Percentiles rank a stretch among this genome's conserved stretches.
Evolutionary conservation across 2,329 filamentous ascomycete species (phyloP).

Genomic region (Exophiala sp.): DNA sequence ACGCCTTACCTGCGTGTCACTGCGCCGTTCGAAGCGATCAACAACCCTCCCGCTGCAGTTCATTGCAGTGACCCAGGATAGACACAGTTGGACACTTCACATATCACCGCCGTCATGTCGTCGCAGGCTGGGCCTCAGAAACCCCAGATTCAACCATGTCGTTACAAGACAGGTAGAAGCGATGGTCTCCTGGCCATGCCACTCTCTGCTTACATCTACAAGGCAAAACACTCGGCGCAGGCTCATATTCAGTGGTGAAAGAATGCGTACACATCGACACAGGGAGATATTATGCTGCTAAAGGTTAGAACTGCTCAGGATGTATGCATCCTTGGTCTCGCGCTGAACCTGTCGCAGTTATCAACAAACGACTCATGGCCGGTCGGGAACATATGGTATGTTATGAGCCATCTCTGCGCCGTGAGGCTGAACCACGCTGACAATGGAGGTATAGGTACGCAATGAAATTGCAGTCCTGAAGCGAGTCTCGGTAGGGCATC

Average conservation of each 20-base stretch:
- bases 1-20: too few relatives aligned
- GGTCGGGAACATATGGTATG: slow-evolving; percentile 93
- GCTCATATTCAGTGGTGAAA: slow-evolving; percentile 97
- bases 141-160: slow-evolving; percentile 81
- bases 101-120: slow-evolving; percentile 6
- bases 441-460: slow-evolving; percentile 58
- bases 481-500: slow-evolving; percentile 97
- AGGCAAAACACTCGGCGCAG: slow-evolving; percentile 87
- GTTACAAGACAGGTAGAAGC: slow-evolving; percentile 74
- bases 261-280: slow-evolving; percentile 99
- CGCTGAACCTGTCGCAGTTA: slow-evolving; percentile 50
- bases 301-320: slow-evolving; percentile 38
- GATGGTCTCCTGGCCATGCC: not conserved
- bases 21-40: too few relatives aligned
- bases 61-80: too few relatives aligned
- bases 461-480: slow-evolving; percentile 98
- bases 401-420: not conserved
- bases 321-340: not conserved
- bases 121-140: slow-evolving; percentile 20
- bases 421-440: slow-evolving; percentile 4
- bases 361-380: slow-evolving; percentile 97
- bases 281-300: slow-evolving; percentile 94
- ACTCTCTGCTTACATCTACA: slow-evolving; percentile 8
- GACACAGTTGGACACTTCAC: not conserved
- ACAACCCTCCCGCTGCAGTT: too few relatives aligned